Base-by-base conservation (phyloP, 129 eudicot species). In the Artemisia tridentata region DNA sequence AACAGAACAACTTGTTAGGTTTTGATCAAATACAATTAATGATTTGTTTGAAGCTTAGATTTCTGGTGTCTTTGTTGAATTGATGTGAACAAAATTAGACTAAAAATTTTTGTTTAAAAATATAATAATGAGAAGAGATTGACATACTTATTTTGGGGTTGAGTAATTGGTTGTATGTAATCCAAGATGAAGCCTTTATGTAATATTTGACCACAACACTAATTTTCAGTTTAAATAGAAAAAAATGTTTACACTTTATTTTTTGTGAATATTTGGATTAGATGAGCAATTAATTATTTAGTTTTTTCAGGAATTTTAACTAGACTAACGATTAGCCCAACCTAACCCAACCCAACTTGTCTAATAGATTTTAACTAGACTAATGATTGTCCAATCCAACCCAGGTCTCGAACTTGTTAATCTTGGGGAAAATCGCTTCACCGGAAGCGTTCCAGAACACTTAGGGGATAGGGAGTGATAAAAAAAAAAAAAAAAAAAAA, bases 131-230 rank as follows among this genome's bases (percentile, higher is more conserved):
- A 51, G 56, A 51, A 51, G 11, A 51, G 56, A 51, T 51, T 50
- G 55, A 50, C 55, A 50, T 50, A 11, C 15, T 50, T 50, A 50
- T 50, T 50, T 50, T 50, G 55, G 16, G 16, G 55, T 50, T 50
- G 55, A 50, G 55, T 50, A 50, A 27, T 50, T 50, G 55, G 55
- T 50, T 50, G 54, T 49, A 50, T 50, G 55, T 50, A 50, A 50
- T 14, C 55, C 55, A 50, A 10, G 18, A 14, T 50, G 55, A 13
- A 50, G n/a, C 17, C 5, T 15, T 51, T 51, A 51, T 51, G 56
- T 4, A 51, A 51, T 51, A 51, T 51, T 51, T 15, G 16, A 51
- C 56, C 6, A 51, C 11, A 51, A 51, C 56, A 11, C 16, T 15
- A 51, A 51, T 51, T 51, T 51, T 51, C 56, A 51, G n/a, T 51